A percentile compares a stretch with the other conserved stretches of the same genome.
phyloP scores from a whole-genome alignment of 164 flowering plant species.

The Macadamia integrifolia region DNA sequence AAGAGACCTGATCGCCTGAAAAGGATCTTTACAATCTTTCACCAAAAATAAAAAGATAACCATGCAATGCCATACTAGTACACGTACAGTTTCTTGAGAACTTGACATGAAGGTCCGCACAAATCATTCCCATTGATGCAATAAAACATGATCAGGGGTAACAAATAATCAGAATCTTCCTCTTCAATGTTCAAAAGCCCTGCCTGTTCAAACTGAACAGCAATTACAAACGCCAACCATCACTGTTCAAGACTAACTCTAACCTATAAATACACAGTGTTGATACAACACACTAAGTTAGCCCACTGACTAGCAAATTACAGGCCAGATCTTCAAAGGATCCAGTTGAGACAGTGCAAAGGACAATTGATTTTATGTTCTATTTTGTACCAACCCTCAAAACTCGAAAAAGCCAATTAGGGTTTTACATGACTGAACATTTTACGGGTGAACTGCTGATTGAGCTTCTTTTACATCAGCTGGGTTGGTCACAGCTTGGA shows the following conservation, averaged over 20 bases:
- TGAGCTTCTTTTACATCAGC: conserved; percentile 12
- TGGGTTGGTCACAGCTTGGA: conserved; percentile 25
- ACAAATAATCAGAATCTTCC: neutral
- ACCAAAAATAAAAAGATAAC: no score
- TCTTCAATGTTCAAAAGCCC: neutral
- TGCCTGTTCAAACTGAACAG: neutral
- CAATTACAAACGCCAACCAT: neutral
- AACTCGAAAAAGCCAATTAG: neutral
- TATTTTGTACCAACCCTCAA: neutral
- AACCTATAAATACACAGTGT: neutral
- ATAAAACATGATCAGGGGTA: neutral
- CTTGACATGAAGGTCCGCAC: no score
- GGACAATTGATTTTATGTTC: neutral
- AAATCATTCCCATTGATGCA: neutral
- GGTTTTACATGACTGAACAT: neutral
- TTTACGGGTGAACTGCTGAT: neutral
- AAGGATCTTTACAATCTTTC: no score
- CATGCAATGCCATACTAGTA: no score
- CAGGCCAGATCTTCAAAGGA: neutral
- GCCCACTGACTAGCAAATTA: neutral
- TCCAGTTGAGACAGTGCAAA: neutral
- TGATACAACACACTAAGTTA: neutral
- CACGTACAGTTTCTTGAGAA: no score
- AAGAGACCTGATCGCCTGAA: no score
- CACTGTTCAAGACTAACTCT: neutral